Percentiles rank a stretch among this genome's conserved stretches.
Conservation (phyloP, 805 yeast species). For the Yarrowia porcina region DNA sequence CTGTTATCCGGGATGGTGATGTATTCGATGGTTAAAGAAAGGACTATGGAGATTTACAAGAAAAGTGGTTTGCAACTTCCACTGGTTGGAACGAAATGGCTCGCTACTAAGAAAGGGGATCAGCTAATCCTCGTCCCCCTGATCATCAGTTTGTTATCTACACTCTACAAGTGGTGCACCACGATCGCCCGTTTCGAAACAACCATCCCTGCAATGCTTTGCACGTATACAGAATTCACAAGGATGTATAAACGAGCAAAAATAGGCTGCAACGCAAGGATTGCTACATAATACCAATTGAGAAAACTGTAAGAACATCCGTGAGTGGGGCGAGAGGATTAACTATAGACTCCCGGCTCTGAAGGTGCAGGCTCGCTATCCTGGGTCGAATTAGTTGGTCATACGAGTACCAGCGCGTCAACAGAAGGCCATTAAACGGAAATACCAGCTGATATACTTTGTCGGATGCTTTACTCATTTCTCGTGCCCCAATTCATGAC, state of each 20-base stretch:
- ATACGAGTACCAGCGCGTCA: background rate
- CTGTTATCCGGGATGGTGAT: background rate
- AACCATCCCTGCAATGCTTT: background rate
- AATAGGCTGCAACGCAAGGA: background rate
- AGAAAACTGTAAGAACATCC: background rate
- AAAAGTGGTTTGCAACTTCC: no score
- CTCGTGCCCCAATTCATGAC: background rate
- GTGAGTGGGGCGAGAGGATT: background rate
- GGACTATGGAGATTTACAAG: no score
- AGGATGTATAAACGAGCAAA: background rate
- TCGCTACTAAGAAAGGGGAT: no score
- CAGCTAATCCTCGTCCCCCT: background rate
- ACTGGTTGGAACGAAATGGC: no score
- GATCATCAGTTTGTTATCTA: background rate
- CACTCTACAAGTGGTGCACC: background rate
- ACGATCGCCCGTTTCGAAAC: background rate
- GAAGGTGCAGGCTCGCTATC: background rate
- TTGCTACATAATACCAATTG: background rate
- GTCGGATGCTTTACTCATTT: background rate
- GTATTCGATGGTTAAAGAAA: no score
- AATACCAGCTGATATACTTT: background rate
- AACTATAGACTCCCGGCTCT: background rate
- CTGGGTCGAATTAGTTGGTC: background rate
- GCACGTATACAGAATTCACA: background rate
- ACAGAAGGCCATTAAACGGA: background rate